A percentile compares a stretch with the other conserved stretches of the same genome.
Evolutionary conservation across 768 basidiomycete genomes (phyloP).

Genomic region (Pleurotus giganteus): DNA sequence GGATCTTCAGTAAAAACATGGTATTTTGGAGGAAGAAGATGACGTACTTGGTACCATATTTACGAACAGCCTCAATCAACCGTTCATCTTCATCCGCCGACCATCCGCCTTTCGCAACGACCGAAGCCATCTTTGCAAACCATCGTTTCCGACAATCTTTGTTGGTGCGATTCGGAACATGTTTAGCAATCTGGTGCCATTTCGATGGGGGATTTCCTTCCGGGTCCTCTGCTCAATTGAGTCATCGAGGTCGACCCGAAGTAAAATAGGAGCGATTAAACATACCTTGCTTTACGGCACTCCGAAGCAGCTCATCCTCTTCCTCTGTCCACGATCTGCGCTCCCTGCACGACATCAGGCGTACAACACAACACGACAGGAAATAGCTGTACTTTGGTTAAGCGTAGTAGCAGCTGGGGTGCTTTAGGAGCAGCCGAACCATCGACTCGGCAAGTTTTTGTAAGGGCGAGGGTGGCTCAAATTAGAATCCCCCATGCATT

Average conservation of each 20-base stretch:
- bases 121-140: constrained; percentile 64
- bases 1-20: background rate
- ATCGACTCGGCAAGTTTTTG: background rate
- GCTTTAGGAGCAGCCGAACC: background rate
- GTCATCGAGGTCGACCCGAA: constrained; percentile 9
- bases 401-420: background rate
- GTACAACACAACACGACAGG: background rate
- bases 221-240: constrained; percentile 46
- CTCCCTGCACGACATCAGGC: constrained; percentile 40
- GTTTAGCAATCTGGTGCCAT: constrained; percentile 63
- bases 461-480: constrained; percentile 3
- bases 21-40: background rate
- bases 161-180: constrained; percentile 60
- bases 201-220: constrained; percentile 55
- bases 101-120: constrained; percentile 63
- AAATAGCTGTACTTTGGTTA: background rate
- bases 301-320: constrained; percentile 51
- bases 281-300: constrained; percentile 48
- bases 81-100: constrained; percentile 59
- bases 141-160: constrained; percentile 64
- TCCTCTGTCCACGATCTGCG: constrained; percentile 50
- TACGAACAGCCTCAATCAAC: constrained; percentile 52
- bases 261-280: constrained; percentile 12
- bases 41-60: constrained; percentile 52
- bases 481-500: background rate